phyloP scores from a whole-genome alignment of 2,329 filamentous ascomycete genomes.

The Trichoderma arundinaceum region DNA sequence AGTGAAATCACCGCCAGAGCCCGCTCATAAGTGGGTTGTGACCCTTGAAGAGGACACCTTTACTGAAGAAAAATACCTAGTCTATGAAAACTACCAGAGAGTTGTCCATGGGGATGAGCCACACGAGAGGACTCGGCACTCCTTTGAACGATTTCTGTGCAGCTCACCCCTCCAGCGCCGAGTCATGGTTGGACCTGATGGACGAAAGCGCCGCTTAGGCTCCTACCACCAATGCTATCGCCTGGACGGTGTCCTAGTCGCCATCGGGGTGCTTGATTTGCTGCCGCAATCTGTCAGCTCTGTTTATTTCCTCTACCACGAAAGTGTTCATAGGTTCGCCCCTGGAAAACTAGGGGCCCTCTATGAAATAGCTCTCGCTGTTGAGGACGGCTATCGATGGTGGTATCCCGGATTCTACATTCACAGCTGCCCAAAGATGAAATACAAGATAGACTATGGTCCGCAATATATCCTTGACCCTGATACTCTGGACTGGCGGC shows the following conservation, averaged over 20 bases:
- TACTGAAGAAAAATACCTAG: slow-evolving; percentile 74
- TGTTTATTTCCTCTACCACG: slow-evolving; percentile 83
- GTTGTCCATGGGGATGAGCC: slow-evolving; percentile 72
- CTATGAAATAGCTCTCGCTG: slow-evolving; percentile 72
- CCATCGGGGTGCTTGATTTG: slow-evolving; percentile 77
- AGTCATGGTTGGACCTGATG: slow-evolving; percentile 52
- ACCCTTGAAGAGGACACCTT: slow-evolving; percentile 73
- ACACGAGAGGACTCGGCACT: slow-evolving; percentile 60
- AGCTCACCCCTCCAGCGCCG: slow-evolving; percentile 65
- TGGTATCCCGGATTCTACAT: slow-evolving; percentile 87
- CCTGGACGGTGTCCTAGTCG: slow-evolving; percentile 75
- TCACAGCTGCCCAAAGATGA: slow-evolving; percentile 80
- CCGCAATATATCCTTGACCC: slow-evolving; percentile 78
- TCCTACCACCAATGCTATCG: slow-evolving; percentile 85
- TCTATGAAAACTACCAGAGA: slow-evolving; percentile 78
- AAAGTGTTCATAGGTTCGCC: slow-evolving; percentile 70
- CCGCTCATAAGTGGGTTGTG: slow-evolving; percentile 70
- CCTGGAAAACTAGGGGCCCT: slow-evolving; percentile 79
- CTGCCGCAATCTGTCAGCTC: slow-evolving; percentile 78
- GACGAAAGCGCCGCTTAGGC: slow-evolving; percentile 63
- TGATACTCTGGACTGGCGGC: slow-evolving; percentile 66
- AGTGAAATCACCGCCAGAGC: slow-evolving; percentile 63
- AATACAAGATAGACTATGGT: slow-evolving; percentile 80
- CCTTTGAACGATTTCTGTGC: slow-evolving; percentile 77
- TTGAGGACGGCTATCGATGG: slow-evolving; percentile 71